Percentiles rank a stretch among this genome's conserved stretches.
These are phyloP conservation scores for Phytophthora boehmeriae DNA, from an alignment of 352 stramenopile species.

Conservation along the genomic window DNA sequence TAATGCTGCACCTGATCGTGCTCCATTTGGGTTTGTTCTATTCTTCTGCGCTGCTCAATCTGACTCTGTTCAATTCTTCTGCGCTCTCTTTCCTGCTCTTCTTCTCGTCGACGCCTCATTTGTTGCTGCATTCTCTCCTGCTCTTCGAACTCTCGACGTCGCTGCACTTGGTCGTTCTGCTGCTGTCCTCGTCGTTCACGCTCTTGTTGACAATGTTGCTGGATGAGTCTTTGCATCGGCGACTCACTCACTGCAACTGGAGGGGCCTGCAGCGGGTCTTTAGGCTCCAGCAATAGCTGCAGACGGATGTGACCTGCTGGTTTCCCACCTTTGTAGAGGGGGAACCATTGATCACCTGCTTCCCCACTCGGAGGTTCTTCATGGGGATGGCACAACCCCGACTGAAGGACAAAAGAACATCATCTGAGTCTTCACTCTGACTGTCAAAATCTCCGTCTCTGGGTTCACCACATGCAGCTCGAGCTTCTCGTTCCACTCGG, in stretches of 20 bases:
- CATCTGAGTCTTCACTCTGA: conserved; percentile 72
- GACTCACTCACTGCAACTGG: conserved; percentile 26
- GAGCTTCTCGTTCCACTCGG: conserved; percentile 81
- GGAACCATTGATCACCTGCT: conserved; percentile 66
- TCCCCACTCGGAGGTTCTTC: conserved; percentile 47
- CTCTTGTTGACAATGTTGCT: conserved; percentile 35
- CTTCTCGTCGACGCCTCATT: conserved; percentile 11
- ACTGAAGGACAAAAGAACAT: conserved; percentile 63
- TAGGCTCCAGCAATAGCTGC: conserved; percentile 44
- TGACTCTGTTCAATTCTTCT: conserved; percentile 1
- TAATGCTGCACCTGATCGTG: conserved; percentile 16
- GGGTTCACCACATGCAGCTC: conserved; percentile 60
- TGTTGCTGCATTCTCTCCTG: conserved; percentile 19
- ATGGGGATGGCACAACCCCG: conserved; percentile 63
- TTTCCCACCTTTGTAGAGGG: conserved; percentile 51
- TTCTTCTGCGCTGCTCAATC: conserved; percentile 5
- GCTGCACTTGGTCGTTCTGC: conserved; percentile 7
- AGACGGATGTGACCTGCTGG: conserved; percentile 53
- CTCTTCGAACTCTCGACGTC: conserved; percentile 31
- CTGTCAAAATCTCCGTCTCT: conserved; percentile 57
- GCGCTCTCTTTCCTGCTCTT: conserved; percentile 17
- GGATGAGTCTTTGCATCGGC: conserved; percentile 27
- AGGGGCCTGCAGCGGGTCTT: conserved; percentile 8
- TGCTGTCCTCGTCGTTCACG: conserved; percentile 15
- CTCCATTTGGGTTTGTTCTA: conserved; percentile 1